phyloP scores from a whole-genome alignment of 257 asterid species.

The Jacaranda mimosifolia region DNA sequence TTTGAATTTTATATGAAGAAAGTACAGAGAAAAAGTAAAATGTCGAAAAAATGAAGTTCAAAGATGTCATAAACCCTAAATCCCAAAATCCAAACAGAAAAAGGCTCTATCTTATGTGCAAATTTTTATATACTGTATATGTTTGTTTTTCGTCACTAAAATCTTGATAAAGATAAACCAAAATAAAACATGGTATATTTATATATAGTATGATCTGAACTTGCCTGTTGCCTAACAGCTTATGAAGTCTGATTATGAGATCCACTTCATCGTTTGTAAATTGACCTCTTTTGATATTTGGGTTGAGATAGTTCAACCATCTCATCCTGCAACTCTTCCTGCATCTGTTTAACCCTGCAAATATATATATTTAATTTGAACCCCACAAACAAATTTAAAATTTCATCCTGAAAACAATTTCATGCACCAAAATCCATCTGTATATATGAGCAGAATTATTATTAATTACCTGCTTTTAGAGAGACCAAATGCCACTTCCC shows the following conservation, averaged over 20 bases:
- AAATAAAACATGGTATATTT: neutral
- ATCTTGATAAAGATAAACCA: too few relatives aligned
- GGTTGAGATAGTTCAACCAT: slow-evolving; percentile 58
- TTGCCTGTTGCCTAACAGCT: slow-evolving; percentile 62
- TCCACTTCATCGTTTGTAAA: slow-evolving; percentile 54
- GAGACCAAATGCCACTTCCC: slow-evolving; percentile 71
- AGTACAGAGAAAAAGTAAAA: too few relatives aligned
- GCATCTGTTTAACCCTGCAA: slow-evolving; percentile 59
- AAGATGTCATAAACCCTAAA: too few relatives aligned
- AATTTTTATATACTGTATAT: too few relatives aligned
- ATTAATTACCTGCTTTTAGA: slow-evolving; percentile 47
- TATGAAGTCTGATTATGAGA: slow-evolving; percentile 60
- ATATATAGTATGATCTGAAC: neutral
- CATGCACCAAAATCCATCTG: neutral
- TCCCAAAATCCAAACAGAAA: too few relatives aligned
- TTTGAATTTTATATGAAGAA: too few relatives aligned
- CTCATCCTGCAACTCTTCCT: slow-evolving; percentile 63
- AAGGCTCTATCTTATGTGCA: too few relatives aligned
- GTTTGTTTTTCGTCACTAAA: too few relatives aligned
- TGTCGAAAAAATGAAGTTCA: too few relatives aligned
- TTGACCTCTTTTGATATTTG: slow-evolving; percentile 51
- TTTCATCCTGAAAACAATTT: too few relatives aligned
- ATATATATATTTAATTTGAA: neutral
- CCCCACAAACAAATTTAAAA: neutral
- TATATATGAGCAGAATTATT: neutral